These are phyloP conservation scores for Malassezia cuniculi DNA, from an alignment of 1,284 basidiomycete species.

Conservation along the genomic window DNA sequence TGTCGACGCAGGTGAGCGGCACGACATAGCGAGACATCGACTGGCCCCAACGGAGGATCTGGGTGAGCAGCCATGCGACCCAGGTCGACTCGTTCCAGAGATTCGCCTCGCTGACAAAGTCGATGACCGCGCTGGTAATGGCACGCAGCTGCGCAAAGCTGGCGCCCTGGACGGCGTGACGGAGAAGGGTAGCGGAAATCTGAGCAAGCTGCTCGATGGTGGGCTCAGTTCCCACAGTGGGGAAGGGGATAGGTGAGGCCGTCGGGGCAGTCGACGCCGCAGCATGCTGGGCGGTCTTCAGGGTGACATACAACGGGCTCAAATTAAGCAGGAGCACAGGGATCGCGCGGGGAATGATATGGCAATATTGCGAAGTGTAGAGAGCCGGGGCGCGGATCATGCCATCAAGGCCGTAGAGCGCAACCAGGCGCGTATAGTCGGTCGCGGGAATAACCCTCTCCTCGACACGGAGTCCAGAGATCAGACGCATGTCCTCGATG, in stretches of 20 bases:
- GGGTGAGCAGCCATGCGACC: conserved; percentile 69
- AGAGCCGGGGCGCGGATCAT: conserved; percentile 2
- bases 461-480: background rate
- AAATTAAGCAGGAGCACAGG: conserved; percentile 5
- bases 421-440: background rate
- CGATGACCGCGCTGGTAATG: conserved; percentile 35
- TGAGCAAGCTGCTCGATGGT: background rate
- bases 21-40: conserved; percentile 85
- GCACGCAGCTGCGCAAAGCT: conserved; percentile 61
- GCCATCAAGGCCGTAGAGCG: conserved; percentile 6
- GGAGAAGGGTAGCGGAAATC: conserved; percentile 1
- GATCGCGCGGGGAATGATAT: background rate
- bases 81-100: conserved; percentile 61
- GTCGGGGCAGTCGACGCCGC: background rate
- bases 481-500: too few relatives aligned
- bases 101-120: too few relatives aligned
- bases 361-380: conserved; percentile 1
- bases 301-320: background rate
- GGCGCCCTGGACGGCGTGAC: conserved; percentile 54
- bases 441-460: too few relatives aligned
- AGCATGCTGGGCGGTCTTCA: background rate
- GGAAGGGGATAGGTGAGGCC: too few relatives aligned
- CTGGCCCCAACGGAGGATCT: conserved; percentile 67
- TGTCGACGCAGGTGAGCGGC: conserved; percentile 68
- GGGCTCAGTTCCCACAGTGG: too few relatives aligned